These are phyloP conservation scores for Claviceps monticola DNA, from an alignment of 2,329 filamentous ascomycete species.

Conservation along the genomic window DNA sequence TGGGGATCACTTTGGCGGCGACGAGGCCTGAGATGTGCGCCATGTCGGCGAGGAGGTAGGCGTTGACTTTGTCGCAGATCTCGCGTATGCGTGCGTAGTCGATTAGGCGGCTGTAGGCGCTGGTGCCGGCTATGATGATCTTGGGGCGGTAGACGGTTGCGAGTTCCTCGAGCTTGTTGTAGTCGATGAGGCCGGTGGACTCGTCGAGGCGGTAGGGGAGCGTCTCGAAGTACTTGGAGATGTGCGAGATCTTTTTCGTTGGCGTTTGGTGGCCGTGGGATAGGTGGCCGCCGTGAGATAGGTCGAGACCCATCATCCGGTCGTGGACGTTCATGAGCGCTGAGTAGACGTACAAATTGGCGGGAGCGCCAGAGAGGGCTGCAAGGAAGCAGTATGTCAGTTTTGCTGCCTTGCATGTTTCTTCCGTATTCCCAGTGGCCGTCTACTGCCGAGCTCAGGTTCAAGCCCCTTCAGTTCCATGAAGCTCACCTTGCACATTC, in stretches of 20 bases:
- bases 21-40: conserved; percentile 93
- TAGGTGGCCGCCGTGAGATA: conserved; percentile 91
- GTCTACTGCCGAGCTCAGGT: neutral
- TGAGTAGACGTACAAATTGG: conserved; percentile 89
- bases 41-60: conserved; percentile 91
- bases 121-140: conserved; percentile 87
- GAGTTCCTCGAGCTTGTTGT: conserved; percentile 76
- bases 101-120: conserved; percentile 89
- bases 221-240: conserved; percentile 98
- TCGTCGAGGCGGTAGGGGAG: conserved; percentile 88
- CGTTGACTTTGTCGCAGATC: conserved; percentile 80
- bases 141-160: conserved; percentile 87
- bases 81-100: conserved; percentile 88
- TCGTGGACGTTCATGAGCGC: conserved; percentile 88
- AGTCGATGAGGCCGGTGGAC: conserved; percentile 86
- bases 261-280: conserved; percentile 97
- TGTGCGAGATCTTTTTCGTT: conserved; percentile 87
- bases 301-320: conserved; percentile 89
- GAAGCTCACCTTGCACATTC: conserved; percentile 74
- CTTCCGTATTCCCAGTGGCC: neutral
- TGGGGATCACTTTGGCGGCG: conserved; percentile 79
- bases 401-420: neutral
- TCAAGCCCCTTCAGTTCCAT: neutral
- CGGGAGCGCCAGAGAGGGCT: conserved; percentile 63
- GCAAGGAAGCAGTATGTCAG: conserved; percentile 2